phyloP scores from a whole-genome alignment of 2,329 filamentous ascomycete genomes.

The Metarhizium humberi region DNA sequence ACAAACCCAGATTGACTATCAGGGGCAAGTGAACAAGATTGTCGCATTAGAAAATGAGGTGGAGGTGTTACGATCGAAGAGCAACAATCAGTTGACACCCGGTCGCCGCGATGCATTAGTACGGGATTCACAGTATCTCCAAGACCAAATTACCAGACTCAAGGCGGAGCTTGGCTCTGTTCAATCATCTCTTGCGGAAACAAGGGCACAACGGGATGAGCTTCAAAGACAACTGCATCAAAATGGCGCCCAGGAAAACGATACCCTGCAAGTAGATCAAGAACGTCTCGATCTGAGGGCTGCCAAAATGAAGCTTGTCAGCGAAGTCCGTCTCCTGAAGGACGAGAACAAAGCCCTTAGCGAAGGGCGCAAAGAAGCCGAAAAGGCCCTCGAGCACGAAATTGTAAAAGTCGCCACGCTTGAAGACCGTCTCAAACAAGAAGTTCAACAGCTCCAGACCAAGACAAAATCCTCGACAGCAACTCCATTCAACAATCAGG shows the following conservation, averaged over 20 bases:
- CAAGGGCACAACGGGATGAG: slow-evolving; percentile 58
- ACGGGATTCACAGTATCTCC: slow-evolving; percentile 53
- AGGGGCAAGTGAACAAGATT: slow-evolving; percentile 53
- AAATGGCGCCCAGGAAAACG: slow-evolving; percentile 44
- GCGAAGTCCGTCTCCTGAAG: slow-evolving; percentile 53
- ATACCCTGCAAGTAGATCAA: slow-evolving; percentile 53
- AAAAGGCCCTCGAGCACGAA: slow-evolving; percentile 56
- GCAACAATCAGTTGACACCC: background rate
- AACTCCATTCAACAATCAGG: slow-evolving; percentile 39
- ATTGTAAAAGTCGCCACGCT: slow-evolving; percentile 57
- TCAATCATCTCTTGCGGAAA: slow-evolving; percentile 45
- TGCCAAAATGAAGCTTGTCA: slow-evolving; percentile 58
- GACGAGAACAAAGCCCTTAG: slow-evolving; percentile 52
- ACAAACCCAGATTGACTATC: slow-evolving; percentile 54
- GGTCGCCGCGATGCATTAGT: slow-evolving; percentile 44
- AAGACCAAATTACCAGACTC: slow-evolving; percentile 51
- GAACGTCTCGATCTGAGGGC: slow-evolving; percentile 61
- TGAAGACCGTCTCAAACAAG: slow-evolving; percentile 50
- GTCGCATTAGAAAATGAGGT: slow-evolving; percentile 66
- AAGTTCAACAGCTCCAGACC: slow-evolving; percentile 42
- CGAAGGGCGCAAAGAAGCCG: slow-evolving; percentile 48
- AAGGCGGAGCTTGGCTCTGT: slow-evolving; percentile 52
- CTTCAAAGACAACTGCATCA: slow-evolving; percentile 51
- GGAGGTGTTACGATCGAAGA: slow-evolving; percentile 52
- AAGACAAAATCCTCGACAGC: slow-evolving; percentile 33